A percentile compares a stretch with the other conserved stretches of the same genome.
Evolutionary conservation across 257 asterid genomes (phyloP).

Genomic region (Nicotiana sylvestris): DNA sequence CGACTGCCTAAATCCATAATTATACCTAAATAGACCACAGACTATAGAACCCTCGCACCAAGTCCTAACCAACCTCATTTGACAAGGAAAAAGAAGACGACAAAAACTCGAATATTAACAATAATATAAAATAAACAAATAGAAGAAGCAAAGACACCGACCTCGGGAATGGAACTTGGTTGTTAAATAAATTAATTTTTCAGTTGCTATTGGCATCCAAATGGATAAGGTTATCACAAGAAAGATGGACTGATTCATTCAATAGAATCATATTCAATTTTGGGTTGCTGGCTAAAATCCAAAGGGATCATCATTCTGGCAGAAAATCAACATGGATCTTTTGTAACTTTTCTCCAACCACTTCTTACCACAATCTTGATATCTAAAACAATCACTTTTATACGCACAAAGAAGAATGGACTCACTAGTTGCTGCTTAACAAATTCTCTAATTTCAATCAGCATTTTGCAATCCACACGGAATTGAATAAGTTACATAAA

Average conservation of each 20-base stretch:
- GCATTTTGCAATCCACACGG: neutral
- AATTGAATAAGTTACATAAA: neutral
- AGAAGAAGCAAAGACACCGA: neutral
- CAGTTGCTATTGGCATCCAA: slow-evolving; percentile 5
- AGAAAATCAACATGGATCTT: neutral
- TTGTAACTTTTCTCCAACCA: neutral
- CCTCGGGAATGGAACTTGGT: slow-evolving; percentile 9
- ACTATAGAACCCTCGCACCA: neutral
- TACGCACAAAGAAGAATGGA: neutral
- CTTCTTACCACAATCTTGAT: slow-evolving; percentile 5
- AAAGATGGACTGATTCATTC: neutral
- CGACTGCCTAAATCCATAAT: neutral
- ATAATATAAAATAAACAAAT: neutral
- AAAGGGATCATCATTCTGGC: slow-evolving; percentile 4
- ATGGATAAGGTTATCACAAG: slow-evolving; percentile 14
- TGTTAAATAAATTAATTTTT: neutral
- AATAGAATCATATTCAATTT: slow-evolving; percentile 6
- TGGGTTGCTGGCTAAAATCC: slow-evolving; percentile 9
- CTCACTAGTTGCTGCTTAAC: neutral
- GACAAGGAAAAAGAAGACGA: neutral
- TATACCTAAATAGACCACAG: neutral
- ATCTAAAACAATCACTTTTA: neutral
- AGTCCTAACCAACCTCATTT: neutral
- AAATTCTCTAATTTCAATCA: neutral
- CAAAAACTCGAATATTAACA: neutral